These are phyloP conservation scores for Euptelea pleiosperma DNA, from an alignment of 164 flowering plant genomes.

Conservation along the genomic window DNA sequence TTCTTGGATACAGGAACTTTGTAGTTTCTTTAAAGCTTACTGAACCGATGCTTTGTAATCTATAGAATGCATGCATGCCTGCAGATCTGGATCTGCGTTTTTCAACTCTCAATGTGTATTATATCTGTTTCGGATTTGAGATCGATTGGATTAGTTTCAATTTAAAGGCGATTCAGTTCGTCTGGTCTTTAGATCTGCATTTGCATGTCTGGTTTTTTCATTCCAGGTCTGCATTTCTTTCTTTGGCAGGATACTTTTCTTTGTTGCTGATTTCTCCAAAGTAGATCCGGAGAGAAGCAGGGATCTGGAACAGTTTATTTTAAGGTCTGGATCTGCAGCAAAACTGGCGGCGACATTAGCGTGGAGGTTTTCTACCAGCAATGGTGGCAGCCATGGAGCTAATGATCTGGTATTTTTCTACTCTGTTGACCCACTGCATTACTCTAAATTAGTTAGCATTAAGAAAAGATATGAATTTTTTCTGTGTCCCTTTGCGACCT, in stretches of 20 bases:
- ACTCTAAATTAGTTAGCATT: not conserved
- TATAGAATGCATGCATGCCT: too few relatives aligned
- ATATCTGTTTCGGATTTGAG: constrained; percentile 2
- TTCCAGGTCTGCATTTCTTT: not conserved
- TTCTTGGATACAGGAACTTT: too few relatives aligned
- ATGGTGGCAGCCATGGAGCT: constrained; percentile 54
- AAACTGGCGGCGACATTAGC: constrained; percentile 74
- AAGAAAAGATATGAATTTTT: not conserved
- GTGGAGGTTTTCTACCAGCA: constrained; percentile 61
- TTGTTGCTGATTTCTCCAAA: constrained; percentile 15
- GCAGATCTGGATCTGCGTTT: not conserved
- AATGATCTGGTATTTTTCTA: constrained; percentile 50
- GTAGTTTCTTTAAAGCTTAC: too few relatives aligned
- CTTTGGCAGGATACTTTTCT: constrained; percentile 31
- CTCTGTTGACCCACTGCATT: not conserved
- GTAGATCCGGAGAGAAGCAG: constrained; percentile 38
- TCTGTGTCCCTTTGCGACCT: not conserved
- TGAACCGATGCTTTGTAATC: too few relatives aligned
- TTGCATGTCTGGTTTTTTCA: not conserved
- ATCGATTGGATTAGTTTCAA: not conserved
- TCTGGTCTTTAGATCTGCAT: constrained; percentile 2
- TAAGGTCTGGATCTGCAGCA: constrained; percentile 26
- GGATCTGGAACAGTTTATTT: constrained; percentile 20
- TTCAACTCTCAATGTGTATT: not conserved
- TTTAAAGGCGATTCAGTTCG: not conserved